Percentiles rank a stretch among this genome's conserved stretches.
phyloP scores from a whole-genome alignment of 1,139 yeast species.

The Geotrichum cucujoidarum region DNA sequence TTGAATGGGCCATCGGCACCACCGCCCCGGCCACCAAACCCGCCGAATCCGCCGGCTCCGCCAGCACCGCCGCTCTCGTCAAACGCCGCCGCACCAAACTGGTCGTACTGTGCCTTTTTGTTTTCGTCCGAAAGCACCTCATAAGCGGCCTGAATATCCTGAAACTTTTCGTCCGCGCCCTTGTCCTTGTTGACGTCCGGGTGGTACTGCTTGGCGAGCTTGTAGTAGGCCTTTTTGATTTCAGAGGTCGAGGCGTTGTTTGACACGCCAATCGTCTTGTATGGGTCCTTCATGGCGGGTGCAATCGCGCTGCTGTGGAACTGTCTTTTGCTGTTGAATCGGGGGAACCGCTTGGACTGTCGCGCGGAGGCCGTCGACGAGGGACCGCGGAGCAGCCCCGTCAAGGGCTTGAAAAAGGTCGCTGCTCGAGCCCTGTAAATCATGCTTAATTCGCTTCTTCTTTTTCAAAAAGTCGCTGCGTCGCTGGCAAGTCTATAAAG shows the following conservation, averaged over 20 bases:
- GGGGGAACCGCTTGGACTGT: no score
- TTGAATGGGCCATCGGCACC: slow-evolving; percentile 38
- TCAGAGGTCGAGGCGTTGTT: slow-evolving; percentile 69
- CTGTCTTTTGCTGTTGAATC: background rate
- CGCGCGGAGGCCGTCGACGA: no score
- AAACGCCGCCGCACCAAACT: slow-evolving; percentile 84
- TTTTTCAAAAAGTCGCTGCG: no score
- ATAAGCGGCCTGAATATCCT: slow-evolving; percentile 89
- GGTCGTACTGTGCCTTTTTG: slow-evolving; percentile 86
- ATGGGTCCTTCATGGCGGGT: slow-evolving; percentile 60
- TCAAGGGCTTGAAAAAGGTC: background rate
- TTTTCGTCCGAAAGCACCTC: slow-evolving; percentile 84
- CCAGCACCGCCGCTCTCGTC: slow-evolving; percentile 41
- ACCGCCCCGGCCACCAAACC: slow-evolving; percentile 26
- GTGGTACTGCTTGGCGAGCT: slow-evolving; percentile 87
- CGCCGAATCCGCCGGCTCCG: slow-evolving; percentile 34
- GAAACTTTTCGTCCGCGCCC: slow-evolving; percentile 83
- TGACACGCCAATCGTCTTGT: slow-evolving; percentile 72
- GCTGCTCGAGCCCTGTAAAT: background rate
- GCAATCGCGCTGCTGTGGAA: slow-evolving; percentile 1
- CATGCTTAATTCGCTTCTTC: no score
- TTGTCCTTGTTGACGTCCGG: slow-evolving; percentile 94
- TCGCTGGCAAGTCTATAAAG: no score
- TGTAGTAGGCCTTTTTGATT: slow-evolving; percentile 89
- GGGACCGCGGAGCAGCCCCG: background rate